Percentiles rank a stretch among this genome's conserved stretches.
Evolutionary conservation across 129 eudicot species (phyloP).

Genomic region (Helianthus annuus): HanXRQr2.0-SUNRISE NC_035449.2:12087689-12088188

Average conservation of each 20-base stretch:
- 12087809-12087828: background rate
- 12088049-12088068: slow-evolving; percentile 99
- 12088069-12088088: slow-evolving; percentile 51
- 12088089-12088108: background rate
- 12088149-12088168: background rate
- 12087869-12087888: no score
- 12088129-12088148: background rate
- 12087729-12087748: slow-evolving; percentile 88
- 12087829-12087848: background rate
- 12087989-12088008: slow-evolving; percentile 80
- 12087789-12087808: background rate
- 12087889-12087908: background rate
- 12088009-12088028: slow-evolving; percentile 66
- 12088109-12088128: background rate
- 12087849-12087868: no score
- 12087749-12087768: background rate
- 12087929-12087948: slow-evolving; percentile 74
- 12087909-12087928: slow-evolving; percentile 66
- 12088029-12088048: slow-evolving; percentile 83
- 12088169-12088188: background rate
- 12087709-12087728: slow-evolving; percentile 97
- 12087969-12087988: slow-evolving; percentile 89
- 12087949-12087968: slow-evolving; percentile 92
- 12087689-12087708: slow-evolving; percentile 87
- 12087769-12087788: background rate